Evolutionary conservation across 2,329 filamentous ascomycete genomes (phyloP).

Genomic region (Leptoxyphium fumago): DNA sequence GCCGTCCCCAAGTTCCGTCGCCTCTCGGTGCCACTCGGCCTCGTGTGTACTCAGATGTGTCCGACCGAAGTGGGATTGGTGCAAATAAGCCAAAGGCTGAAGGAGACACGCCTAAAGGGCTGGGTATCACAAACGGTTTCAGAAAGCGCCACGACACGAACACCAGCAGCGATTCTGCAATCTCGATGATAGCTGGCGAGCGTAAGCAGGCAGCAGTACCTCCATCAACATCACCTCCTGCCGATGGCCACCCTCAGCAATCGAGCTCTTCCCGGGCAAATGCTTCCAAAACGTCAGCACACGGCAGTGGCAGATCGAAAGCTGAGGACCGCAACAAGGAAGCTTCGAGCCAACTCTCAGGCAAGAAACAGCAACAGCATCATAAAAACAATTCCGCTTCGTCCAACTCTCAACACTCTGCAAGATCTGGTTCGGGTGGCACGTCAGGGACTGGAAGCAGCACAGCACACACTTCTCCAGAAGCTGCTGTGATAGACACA

Average conservation of each 20-base stretch:
- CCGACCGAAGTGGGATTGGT: conserved; percentile 13
- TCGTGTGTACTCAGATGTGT: conserved; percentile 43
- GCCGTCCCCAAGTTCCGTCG: conserved; percentile 46
- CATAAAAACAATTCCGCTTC: conserved; percentile 20
- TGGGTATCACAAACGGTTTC: conserved; percentile 26
- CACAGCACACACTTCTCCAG: conserved; percentile 9
- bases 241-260: conserved; percentile 22
- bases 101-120: conserved; percentile 27
- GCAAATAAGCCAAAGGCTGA: conserved; percentile 13
- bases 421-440: conserved; percentile 3
- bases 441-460: conserved; percentile 11
- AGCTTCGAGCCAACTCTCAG: background rate
- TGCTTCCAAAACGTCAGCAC: background rate
- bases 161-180: conserved; percentile 12
- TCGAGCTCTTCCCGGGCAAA: conserved; percentile 24
- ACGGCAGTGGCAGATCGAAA: background rate
- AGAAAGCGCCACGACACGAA: conserved; percentile 18
- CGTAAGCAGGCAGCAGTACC: conserved; percentile 15
- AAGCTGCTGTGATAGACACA: conserved; percentile 7
- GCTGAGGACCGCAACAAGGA: background rate
- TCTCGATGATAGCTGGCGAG: conserved; percentile 7
- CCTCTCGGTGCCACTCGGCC: conserved; percentile 47
- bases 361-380: conserved; percentile 5
- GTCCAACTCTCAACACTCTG: conserved; percentile 15
- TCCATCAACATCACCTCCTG: conserved; percentile 19